Evolutionary conservation across 192 early-diverging fungal genomes (phyloP).

Genomic region (Linnemannia hyalina): DNA sequence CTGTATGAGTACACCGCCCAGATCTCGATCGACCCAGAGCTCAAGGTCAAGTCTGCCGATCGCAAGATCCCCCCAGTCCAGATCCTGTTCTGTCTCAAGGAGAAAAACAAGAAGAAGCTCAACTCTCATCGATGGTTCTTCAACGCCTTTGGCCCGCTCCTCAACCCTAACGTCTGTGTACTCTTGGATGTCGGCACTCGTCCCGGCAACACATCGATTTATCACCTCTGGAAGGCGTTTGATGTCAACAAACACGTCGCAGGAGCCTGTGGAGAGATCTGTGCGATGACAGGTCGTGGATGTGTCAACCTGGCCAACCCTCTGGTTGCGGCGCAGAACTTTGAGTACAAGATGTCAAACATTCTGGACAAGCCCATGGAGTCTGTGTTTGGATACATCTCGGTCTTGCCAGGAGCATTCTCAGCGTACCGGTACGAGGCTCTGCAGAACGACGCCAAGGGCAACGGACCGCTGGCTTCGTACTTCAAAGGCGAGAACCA

Average conservation of each 20-base stretch:
- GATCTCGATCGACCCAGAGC: conserved; percentile 67
- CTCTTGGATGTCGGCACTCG: conserved; percentile 86
- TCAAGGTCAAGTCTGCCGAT: conserved; percentile 62
- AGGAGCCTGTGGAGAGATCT: conserved; percentile 90
- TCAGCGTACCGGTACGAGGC: conserved; percentile 84
- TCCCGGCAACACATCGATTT: conserved; percentile 77
- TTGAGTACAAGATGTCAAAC: conserved; percentile 83
- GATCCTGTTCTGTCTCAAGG: conserved; percentile 84
- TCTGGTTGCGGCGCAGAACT: conserved; percentile 84
- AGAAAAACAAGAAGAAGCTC: conserved; percentile 76
- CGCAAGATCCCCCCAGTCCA: conserved; percentile 75
- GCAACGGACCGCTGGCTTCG: conserved; percentile 71
- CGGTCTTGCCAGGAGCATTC: conserved; percentile 91
- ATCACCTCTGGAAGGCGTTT: conserved; percentile 86
- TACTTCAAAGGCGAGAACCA: conserved; percentile 86
- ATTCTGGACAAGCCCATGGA: conserved; percentile 88
- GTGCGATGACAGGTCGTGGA: conserved; percentile 70
- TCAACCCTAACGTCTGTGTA: conserved; percentile 73
- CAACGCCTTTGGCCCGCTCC: conserved; percentile 69
- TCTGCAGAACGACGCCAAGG: conserved; percentile 68
- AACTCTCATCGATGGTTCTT: conserved; percentile 77
- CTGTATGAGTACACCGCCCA: conserved; percentile 80
- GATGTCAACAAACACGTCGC: conserved; percentile 77
- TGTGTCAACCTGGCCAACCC: conserved; percentile 76
- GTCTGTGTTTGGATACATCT: conserved; percentile 95